Conservation (phyloP, 768 basidiomycete species). For the Termitomyces sp. region DNA sequence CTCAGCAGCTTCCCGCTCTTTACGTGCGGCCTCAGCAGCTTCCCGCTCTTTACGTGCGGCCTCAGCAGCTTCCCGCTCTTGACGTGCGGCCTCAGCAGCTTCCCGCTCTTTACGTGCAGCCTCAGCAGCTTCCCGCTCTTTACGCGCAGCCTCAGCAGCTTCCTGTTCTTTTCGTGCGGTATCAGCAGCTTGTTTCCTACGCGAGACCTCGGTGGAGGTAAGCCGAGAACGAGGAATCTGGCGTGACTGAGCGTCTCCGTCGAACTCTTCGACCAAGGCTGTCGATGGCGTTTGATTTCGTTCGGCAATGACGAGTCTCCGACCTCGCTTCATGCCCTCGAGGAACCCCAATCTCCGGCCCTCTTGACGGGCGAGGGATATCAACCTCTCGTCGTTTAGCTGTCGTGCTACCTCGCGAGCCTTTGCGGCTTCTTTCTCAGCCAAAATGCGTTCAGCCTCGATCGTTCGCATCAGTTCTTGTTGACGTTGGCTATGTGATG, state of each 20-base stretch:
- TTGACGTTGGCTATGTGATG: conserved; percentile 17
- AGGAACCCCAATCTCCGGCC: conserved; percentile 41
- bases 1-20: not conserved
- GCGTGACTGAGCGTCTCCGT: not conserved
- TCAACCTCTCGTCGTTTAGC: conserved; percentile 46
- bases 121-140: not conserved
- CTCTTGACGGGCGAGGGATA: conserved; percentile 49
- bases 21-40: not conserved
- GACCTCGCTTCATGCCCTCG: conserved; percentile 48
- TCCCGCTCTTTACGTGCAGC: not conserved
- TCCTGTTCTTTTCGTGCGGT: not conserved
- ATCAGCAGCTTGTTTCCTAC: not conserved
- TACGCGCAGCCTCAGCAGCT: not conserved
- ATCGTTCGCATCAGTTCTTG: conserved; percentile 19
- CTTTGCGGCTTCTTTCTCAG: conserved; percentile 26
- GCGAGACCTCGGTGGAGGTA: not conserved
- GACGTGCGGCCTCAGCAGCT: not conserved
- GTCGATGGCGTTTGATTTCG: conserved; percentile 8
- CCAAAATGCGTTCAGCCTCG: conserved; percentile 27
- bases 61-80: not conserved
- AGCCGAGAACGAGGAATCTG: not conserved
- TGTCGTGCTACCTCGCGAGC: conserved; percentile 50
- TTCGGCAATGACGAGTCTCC: conserved; percentile 10
- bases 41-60: not conserved
- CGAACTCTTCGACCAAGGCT: conserved; percentile 13